Percentiles rank a stretch among this genome's conserved stretches.
phyloP scores from a whole-genome alignment of 305 asterid genomes.

The Solanum hybrid region DNA sequence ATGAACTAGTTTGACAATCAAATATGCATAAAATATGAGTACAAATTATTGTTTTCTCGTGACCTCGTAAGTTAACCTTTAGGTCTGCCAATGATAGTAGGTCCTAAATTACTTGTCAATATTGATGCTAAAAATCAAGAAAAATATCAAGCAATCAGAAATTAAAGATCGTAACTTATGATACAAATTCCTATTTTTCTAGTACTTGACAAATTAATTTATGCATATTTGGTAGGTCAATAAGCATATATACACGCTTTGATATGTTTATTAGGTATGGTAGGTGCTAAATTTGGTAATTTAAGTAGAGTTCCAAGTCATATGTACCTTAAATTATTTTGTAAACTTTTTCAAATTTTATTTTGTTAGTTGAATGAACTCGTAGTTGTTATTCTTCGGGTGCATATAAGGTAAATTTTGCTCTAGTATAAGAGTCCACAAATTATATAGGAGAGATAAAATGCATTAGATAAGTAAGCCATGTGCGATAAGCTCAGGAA shows the following conservation, averaged over 20 bases:
- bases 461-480: background rate
- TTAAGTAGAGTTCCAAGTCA: background rate
- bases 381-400: accelerated
- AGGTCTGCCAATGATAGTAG: background rate
- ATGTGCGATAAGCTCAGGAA: background rate
- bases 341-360: background rate
- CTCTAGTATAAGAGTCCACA: background rate
- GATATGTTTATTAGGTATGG: background rate
- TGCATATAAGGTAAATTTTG: accelerated
- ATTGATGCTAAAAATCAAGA: background rate
- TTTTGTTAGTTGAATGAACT: background rate
- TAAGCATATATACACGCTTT: background rate
- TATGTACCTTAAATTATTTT: background rate
- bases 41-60: background rate
- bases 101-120: background rate
- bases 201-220: background rate
- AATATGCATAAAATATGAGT: background rate
- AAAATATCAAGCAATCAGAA: background rate
- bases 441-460: background rate
- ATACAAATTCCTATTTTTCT: background rate
- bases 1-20: background rate
- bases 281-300: background rate
- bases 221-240: background rate
- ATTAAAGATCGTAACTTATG: background rate
- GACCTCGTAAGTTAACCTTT: background rate